Evolutionary conservation across 2,329 filamentous ascomycete species (phyloP), one percentile per base, ranked within the genome.

Genomic region (Xylariomycetidae sp.): DNA sequence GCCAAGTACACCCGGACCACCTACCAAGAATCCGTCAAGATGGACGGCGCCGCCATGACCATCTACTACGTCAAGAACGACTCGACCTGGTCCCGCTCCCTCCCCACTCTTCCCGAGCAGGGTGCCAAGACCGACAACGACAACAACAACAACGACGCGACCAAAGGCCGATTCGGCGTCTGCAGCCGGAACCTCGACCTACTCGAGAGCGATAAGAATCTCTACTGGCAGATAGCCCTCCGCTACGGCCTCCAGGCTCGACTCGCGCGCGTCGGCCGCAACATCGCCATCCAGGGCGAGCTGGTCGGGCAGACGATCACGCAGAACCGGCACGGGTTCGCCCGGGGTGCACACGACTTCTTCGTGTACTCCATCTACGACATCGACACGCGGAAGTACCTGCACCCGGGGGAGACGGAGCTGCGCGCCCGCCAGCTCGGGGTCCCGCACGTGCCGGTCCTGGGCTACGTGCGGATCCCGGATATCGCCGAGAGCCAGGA

Each of bases 201-300:
- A 6, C 27, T 43, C 16, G 41, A 50, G 38, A 22, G 20, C 7
- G 8, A 13, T 3, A 32, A 34, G 5, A 13, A 29, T 11, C 12
- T 19, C 8, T 58, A 41, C 40, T 56, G 54, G 56, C 28, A 37
- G n/a, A 32, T 43, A 3, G 50, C 54, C 1, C 27, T 50, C 5
- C 27, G 19, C 9, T 31, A 46, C 19, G 23, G 36, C n/a, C 39
- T 59, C 3, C 44, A 46, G 5, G 6, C 19, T 6, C 45, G 48
- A 34, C 48, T 58, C 1, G 27, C 43, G 1, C n/a, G 25, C 6
- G 25, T 51, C 4, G 39, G 39, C 16, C 14, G 29, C 14, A 46
- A 41, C 33, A 39, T 55, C 7, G 54, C 49, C 4, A 36, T 59
- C 11, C 55, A 57, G 18, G 57, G 55, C 5, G 57, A 60, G 43